Conservation (phyloP, 2,329 filamentous ascomycete genomes). For the Aschersonia sp. region DNA sequence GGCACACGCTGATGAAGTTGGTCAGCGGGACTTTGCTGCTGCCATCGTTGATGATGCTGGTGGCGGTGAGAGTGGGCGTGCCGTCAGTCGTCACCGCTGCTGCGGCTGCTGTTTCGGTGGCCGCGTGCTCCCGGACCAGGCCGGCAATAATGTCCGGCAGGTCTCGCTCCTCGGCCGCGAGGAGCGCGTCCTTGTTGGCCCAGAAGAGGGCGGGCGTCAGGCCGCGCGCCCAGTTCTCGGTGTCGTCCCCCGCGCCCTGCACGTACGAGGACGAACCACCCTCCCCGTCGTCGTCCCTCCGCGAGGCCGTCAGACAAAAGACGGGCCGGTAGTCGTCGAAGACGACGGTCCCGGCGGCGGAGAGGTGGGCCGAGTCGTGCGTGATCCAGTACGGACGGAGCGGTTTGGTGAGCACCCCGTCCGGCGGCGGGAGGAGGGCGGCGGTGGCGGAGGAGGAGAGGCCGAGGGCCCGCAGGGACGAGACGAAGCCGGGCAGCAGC, state of each 20-base stretch:
- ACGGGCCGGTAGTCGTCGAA: constrained; percentile 54
- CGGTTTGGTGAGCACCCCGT: constrained; percentile 45
- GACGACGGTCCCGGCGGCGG: constrained; percentile 11
- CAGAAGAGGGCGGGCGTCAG: constrained; percentile 73
- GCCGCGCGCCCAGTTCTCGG: constrained; percentile 79
- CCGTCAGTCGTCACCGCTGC: no score
- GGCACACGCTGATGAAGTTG: constrained; percentile 20
- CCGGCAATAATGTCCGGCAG: constrained; percentile 32
- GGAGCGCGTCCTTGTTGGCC: constrained; percentile 45
- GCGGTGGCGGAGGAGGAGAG: constrained; percentile 31
- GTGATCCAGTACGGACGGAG: constrained; percentile 71
- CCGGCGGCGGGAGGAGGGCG: no score
- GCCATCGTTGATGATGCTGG: not conserved
- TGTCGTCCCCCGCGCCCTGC: constrained; percentile 89
- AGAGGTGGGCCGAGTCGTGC: constrained; percentile 37
- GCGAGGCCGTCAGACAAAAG: constrained; percentile 75
- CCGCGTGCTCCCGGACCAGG: constrained; percentile 12
- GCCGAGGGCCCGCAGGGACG: constrained; percentile 37
- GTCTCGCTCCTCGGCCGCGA: constrained; percentile 52
- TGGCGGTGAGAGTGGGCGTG: no score
- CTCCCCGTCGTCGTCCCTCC: constrained; percentile 51
- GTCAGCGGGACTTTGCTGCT: constrained; percentile 15
- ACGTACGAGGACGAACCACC: constrained; percentile 71
- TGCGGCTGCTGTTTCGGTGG: no score
- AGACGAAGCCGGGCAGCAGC: constrained; percentile 40